phyloP scores from a whole-genome alignment of 345 rosid genomes.

The Salix brachista region DNA sequence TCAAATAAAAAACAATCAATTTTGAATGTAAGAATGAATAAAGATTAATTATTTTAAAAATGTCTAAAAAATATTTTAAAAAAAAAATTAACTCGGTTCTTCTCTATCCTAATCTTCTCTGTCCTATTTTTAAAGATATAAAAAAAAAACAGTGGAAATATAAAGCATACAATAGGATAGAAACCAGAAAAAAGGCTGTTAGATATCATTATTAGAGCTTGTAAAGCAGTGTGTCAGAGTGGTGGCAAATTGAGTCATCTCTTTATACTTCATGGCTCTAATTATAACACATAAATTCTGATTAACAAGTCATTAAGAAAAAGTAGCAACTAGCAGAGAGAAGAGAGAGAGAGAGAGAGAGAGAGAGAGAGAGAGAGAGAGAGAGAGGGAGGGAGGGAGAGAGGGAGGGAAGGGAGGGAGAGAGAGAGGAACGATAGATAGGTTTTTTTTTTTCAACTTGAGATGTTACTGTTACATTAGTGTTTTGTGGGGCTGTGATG shows the following conservation, averaged over 20 bases:
- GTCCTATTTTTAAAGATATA: too few relatives aligned
- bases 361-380: not conserved
- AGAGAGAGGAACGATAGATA: not conserved
- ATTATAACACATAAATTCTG: constrained; percentile 29
- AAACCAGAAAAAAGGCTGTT: constrained; percentile 25
- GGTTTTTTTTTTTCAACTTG: not conserved
- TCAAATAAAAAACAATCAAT: too few relatives aligned
- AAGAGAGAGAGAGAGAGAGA: not conserved
- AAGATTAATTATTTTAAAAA: too few relatives aligned
- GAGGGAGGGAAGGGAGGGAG: not conserved
- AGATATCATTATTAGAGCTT: constrained; percentile 44
- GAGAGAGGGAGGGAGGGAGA: not conserved
- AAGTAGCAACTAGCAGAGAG: not conserved
- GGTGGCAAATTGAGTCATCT: constrained; percentile 26
- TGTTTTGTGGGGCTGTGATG: constrained; percentile 19
- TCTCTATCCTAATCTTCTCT: too few relatives aligned
- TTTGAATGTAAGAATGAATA: too few relatives aligned
- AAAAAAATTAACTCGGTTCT: too few relatives aligned
- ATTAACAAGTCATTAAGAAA: not conserved
- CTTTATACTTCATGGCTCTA: constrained; percentile 26
- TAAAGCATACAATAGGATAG: constrained; percentile 20
- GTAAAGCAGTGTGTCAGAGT: constrained; percentile 16
- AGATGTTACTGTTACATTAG: constrained; percentile 13
- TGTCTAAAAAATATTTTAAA: too few relatives aligned
- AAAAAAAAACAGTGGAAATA: constrained; percentile 28